phyloP scores from a whole-genome alignment of 176 grass and related monocot genomes.

The Cymbopogon citratus region DNA sequence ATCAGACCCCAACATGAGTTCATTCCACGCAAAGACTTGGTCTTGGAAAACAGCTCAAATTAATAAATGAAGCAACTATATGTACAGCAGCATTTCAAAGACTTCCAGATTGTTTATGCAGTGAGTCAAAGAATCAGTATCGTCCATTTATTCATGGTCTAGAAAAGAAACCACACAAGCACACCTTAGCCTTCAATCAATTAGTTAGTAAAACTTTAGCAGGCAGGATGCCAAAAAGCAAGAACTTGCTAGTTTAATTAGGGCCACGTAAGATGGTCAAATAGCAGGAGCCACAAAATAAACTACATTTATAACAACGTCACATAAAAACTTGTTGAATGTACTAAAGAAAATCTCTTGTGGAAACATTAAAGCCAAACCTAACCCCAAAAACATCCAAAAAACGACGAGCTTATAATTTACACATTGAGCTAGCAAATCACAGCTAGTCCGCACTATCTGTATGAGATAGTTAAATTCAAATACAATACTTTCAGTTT shows the following conservation, averaged over 20 bases:
- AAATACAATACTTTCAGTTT: neutral
- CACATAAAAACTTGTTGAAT: neutral
- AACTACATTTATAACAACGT: neutral
- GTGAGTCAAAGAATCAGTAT: neutral
- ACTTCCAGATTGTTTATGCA: slow-evolving; percentile 1
- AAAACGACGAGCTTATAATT: neutral
- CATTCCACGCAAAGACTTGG: neutral
- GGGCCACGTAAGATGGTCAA: neutral
- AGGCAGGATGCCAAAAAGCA: neutral
- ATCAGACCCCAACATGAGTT: neutral
- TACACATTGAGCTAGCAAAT: neutral
- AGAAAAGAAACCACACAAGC: neutral
- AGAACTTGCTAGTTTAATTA: neutral
- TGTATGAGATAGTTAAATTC: neutral
- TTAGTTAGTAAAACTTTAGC: slow-evolving; percentile 18
- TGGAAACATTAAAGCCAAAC: slow-evolving; percentile 5
- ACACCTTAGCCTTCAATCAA: neutral
- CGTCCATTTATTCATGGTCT: neutral
- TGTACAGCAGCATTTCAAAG: neutral
- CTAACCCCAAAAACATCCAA: neutral
- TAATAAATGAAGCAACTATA: neutral
- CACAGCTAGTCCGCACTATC: neutral
- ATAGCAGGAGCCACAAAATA: neutral
- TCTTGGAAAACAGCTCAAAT: neutral
- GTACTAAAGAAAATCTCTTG: neutral